These are phyloP conservation scores for Colletotrichum plurivorum DNA, from an alignment of 2,329 filamentous ascomycete genomes.

Conservation along the genomic window DNA sequence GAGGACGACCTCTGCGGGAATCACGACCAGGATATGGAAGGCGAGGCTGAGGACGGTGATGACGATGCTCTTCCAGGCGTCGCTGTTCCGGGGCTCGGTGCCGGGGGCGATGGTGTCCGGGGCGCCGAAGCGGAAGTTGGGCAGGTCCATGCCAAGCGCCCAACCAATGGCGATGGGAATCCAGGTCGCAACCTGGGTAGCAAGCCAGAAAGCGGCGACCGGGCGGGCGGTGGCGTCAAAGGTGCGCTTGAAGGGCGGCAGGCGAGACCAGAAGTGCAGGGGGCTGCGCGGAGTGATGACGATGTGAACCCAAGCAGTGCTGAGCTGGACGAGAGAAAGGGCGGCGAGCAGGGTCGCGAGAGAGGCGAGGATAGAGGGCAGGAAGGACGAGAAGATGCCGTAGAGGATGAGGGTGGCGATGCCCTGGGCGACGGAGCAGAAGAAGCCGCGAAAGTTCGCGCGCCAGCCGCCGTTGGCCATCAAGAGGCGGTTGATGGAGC, in stretches of 20 bases:
- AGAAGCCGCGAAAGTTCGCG: constrained; percentile 79
- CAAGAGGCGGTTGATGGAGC: constrained; percentile 68
- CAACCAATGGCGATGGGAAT: constrained; percentile 57
- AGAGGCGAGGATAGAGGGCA: constrained; percentile 61
- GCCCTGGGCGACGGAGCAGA: constrained; percentile 60
- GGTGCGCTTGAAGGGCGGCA: constrained; percentile 74
- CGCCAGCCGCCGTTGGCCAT: constrained; percentile 73
- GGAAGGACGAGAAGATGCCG: constrained; percentile 58
- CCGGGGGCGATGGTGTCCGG: constrained; percentile 53
- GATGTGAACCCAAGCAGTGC: constrained; percentile 87
- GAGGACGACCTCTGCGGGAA: constrained; percentile 84
- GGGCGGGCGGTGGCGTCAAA: constrained; percentile 80
- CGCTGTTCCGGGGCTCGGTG: constrained; percentile 53
- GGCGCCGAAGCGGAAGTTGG: constrained; percentile 52
- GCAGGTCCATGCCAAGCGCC: constrained; percentile 59
- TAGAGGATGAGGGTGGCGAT: constrained; percentile 54
- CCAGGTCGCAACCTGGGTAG: constrained; percentile 64
- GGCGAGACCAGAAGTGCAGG: constrained; percentile 76
- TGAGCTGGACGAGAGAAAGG: constrained; percentile 76
- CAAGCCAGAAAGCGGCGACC: constrained; percentile 73
- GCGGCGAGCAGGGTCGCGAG: constrained; percentile 70
- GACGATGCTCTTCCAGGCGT: constrained; percentile 61
- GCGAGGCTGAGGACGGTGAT: constrained; percentile 62
- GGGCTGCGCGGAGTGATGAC: constrained; percentile 80
- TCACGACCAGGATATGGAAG: constrained; percentile 73